A percentile compares a stretch with the other conserved stretches of the same genome.
phyloP scores from a whole-genome alignment of 305 asterid species.

The Ilex paraguariensis region DNA sequence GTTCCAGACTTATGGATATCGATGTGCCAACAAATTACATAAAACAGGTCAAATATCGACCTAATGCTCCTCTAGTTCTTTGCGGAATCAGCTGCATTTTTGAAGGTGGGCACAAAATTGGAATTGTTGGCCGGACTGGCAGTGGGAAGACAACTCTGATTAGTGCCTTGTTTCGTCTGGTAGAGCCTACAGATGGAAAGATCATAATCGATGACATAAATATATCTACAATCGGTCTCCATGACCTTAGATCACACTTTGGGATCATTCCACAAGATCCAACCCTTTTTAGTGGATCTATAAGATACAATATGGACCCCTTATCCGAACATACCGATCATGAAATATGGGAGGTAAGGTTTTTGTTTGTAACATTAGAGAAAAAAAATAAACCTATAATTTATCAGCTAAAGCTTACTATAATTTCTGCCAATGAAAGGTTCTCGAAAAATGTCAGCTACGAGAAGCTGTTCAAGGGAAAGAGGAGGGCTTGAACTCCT shows the following conservation, averaged over 20 bases:
- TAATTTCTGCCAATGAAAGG: conserved; percentile 10
- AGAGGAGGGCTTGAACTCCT: conserved; percentile 23
- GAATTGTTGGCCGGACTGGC: conserved; percentile 40
- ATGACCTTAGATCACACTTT: conserved; percentile 31
- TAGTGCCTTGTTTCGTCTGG: conserved; percentile 36
- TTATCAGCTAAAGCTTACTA: background rate
- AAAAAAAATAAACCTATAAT: too few relatives aligned
- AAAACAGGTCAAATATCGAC: conserved; percentile 29
- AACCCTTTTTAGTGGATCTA: conserved; percentile 32
- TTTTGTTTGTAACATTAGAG: background rate
- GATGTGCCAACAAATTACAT: too few relatives aligned
- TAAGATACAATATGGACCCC: conserved; percentile 40
- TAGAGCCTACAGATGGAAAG: conserved; percentile 34
- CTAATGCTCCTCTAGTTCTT: conserved; percentile 32
- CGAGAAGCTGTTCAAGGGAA: conserved; percentile 26
- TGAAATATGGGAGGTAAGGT: conserved; percentile 39
- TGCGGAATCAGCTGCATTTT: conserved; percentile 33
- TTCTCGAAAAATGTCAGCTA: conserved; percentile 31
- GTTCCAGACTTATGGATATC: too few relatives aligned
- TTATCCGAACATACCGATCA: conserved; percentile 30
- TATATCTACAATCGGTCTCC: conserved; percentile 28
- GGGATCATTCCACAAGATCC: conserved; percentile 45
- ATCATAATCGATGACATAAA: conserved; percentile 30
- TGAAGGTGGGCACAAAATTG: conserved; percentile 31
- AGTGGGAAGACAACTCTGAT: conserved; percentile 41